phyloP scores from a whole-genome alignment of 164 flowering plant genomes.

The Sedum album region DNA sequence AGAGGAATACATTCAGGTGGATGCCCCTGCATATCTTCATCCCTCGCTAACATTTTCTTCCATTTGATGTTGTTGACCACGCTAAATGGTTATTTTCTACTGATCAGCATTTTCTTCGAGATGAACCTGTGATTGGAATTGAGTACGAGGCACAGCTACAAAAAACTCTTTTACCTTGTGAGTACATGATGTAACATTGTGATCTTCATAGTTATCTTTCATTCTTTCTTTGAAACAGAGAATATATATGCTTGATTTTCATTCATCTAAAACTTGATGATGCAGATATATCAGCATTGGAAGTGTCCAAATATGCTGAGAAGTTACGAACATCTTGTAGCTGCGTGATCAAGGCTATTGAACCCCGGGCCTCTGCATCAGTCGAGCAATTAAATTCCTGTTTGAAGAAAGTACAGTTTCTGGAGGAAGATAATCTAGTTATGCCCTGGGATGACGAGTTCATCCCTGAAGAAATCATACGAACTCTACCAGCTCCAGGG shows the following conservation, averaged over 20 bases:
- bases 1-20: constrained; percentile 83
- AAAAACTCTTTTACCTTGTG: constrained; percentile 80
- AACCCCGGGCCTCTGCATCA: constrained; percentile 60
- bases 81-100: constrained; percentile 7
- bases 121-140: constrained; percentile 82
- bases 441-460: constrained; percentile 84
- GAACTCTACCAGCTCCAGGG: constrained; percentile 68
- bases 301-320: constrained; percentile 59
- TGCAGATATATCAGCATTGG: constrained; percentile 64
- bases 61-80: background rate
- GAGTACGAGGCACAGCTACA: constrained; percentile 90
- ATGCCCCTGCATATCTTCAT: constrained; percentile 9
- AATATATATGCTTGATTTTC: background rate
- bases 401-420: constrained; percentile 43
- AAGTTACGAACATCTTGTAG: constrained; percentile 52
- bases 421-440: constrained; percentile 51
- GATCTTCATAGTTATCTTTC: background rate
- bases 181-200: constrained; percentile 21
- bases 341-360: constrained; percentile 79
- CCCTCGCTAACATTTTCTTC: background rate
- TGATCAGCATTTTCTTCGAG: constrained; percentile 75
- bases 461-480: constrained; percentile 88
- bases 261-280: background rate
- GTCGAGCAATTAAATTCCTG: constrained; percentile 53
- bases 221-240: background rate